Evolutionary conservation across 2,329 filamentous ascomycete species (phyloP).

Genomic region (Ustilaginoidea virens): DNA sequence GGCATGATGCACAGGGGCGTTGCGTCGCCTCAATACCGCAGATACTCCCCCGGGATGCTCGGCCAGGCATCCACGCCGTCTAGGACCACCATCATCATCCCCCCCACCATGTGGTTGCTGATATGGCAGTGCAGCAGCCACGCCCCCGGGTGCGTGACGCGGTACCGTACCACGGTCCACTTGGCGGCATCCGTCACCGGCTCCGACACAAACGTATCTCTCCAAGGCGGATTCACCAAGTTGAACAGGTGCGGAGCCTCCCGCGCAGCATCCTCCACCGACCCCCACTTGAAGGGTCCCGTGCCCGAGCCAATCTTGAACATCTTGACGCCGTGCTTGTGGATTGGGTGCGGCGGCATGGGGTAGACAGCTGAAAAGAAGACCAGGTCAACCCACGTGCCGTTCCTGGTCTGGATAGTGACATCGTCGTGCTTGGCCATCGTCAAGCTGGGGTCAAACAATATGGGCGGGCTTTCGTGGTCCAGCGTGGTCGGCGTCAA

Average conservation of each 20-base stretch:
- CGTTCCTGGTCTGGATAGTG: slow-evolving; percentile 29
- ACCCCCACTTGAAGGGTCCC: slow-evolving; percentile 34
- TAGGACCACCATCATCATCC: slow-evolving; percentile 37
- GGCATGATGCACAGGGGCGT: too few species aligned
- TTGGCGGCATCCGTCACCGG: slow-evolving; percentile 7
- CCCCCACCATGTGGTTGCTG: slow-evolving; percentile 34
- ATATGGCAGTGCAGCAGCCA: slow-evolving; percentile 44
- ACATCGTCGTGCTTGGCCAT: slow-evolving; percentile 21
- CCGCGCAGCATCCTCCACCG: slow-evolving; percentile 34
- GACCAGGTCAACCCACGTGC: slow-evolving; percentile 41
- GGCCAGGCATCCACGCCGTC: slow-evolving; percentile 31
- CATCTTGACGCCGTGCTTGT: slow-evolving; percentile 49
- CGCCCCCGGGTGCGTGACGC: slow-evolving; percentile 34
- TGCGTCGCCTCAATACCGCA: not conserved
- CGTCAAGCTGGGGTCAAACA: slow-evolving; percentile 20
- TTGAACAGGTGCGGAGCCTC: slow-evolving; percentile 37
- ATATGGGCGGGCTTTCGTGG: slow-evolving; percentile 24
- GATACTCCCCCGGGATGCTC: slow-evolving; percentile 23
- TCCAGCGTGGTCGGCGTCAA: slow-evolving; percentile 21
- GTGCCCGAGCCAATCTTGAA: slow-evolving; percentile 37
- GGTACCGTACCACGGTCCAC: slow-evolving; percentile 37
- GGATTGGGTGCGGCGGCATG: slow-evolving; percentile 41
- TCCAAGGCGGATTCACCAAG: slow-evolving; percentile 34
- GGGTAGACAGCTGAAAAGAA: slow-evolving; percentile 21
- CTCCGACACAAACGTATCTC: slow-evolving; percentile 25